Evolutionary conservation across 73 alveolate species (phyloP), one percentile per base, ranked within the genome.

Genomic region (Paramecium sonneborni): DNA sequence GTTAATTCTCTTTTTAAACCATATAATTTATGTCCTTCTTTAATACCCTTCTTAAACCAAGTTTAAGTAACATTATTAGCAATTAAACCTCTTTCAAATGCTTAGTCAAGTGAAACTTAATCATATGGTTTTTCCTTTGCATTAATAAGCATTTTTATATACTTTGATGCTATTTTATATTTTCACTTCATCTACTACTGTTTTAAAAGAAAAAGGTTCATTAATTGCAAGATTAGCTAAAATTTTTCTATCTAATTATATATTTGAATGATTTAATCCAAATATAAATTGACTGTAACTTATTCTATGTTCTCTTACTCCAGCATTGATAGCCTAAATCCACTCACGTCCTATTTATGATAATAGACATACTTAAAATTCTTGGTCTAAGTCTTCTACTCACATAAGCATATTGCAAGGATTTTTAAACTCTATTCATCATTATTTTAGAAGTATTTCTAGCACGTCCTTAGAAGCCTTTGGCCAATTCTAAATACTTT

Each of bases 201-300:
- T 94, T 85, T 96, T 96, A 92, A 95, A 96, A 30, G 97, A 92
- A 69, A 56, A 94, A 6, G 98, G 99, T 62, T 95, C 99, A 57
- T 94, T 94, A 7, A 46, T 87, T 15, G 97, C 97, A 20, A 96
- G 72, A 62, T 96, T 95, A 39, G 98, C 72, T 18, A 95, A 90
- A 28, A 96, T 95, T 88, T 96, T 96, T 37, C 99, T 35, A 74
- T 96, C 98, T 12, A 96, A 92, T 24, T 92, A 57, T 20, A 96
- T 79, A 39, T 94, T 96, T 4, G 99, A 96, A 26, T 74, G 92
- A 57, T 95, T 94, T 15, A 96, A 92, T 35, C 96, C 98, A 67
- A 85, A 86, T 21, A 84, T 84, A 79, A 96, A 95, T 76, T 96
- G 86, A 32, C 97, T 94, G 69, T 96, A 96, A 39, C 92, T 68